Evolutionary conservation across 78 protist genomes (phyloP), one percentile per base, ranked within the genome.

Genomic region (Emiliania huxleyi): DNA sequence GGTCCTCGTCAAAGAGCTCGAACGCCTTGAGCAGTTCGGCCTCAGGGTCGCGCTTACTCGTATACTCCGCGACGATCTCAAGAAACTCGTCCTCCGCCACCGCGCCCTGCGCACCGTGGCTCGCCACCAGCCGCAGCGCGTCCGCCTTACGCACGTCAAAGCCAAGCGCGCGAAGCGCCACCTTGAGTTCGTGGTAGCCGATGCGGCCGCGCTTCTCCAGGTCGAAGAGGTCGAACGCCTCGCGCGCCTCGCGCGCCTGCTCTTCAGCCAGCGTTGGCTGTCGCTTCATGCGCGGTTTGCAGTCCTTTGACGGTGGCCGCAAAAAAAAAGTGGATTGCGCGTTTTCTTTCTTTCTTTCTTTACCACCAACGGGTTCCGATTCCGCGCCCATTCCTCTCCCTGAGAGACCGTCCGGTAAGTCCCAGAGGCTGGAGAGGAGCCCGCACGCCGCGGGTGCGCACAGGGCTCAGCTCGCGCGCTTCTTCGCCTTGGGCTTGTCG

Each of bases 1-100:
- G 94, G 48, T 97, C 98, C 85, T 73, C 98, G 91, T 97, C 98
- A 26, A 98, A 97, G 44, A 97, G 95, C n/a, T 96, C 89, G 95
- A 98, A 98, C 0, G 98, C 99, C 42, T 91, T 91, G 69, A 19
- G 19, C 42, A 91, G 38, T 69, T 91, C 93, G 25, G 73, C 93
- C 26, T 91, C 90, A 44, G 94, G 94, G 21, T 2, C 19, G 35
- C 94, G 90, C 26, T 33, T 83, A 92, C 21, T 46, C 73, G 44
- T 69, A 92, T 26, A 37, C 48, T 56, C 91, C 92, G 48, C 33
- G 37, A 62, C 37, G 75, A 98, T 93, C 73, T 95, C 95, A 46
- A 96, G 90, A 92, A 98, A 98, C 73, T 96, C 97, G 44, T 95
- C 97, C 90, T 96, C 95, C 40, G 91, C 73, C 2, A 97, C 97